A percentile compares a stretch with the other conserved stretches of the same genome.
These are phyloP conservation scores for Fremontodendron californicum DNA, from an alignment of 345 rosid genomes.

Conservation along the genomic window DNA sequence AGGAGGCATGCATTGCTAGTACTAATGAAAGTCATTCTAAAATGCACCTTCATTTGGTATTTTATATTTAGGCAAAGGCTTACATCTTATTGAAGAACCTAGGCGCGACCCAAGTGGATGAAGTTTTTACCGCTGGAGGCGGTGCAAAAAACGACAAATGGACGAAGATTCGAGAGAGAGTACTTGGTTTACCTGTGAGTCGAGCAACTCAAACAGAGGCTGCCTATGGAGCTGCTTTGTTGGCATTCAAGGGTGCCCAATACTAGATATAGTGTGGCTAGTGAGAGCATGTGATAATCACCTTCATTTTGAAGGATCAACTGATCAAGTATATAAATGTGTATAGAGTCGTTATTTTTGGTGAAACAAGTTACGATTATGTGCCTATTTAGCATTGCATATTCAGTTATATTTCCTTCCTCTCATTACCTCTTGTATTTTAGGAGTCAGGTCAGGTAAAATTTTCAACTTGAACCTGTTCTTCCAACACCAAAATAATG, in stretches of 20 bases:
- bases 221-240: conserved; percentile 84
- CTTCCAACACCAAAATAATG: background rate
- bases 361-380: background rate
- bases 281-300: background rate
- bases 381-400: background rate
- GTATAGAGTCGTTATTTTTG: background rate
- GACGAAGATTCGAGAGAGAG: conserved; percentile 68
- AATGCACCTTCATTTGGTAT: background rate
- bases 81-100: conserved; percentile 65
- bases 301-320: background rate
- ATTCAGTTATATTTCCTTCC: background rate
- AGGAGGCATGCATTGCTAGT: background rate
- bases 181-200: conserved; percentile 67
- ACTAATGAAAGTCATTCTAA: background rate
- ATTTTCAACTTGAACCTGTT: background rate
- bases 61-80: conserved; percentile 51
- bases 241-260: conserved; percentile 64
- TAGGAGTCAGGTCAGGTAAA: background rate
- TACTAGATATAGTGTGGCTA: background rate
- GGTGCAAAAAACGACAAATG: conserved; percentile 81
- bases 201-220: conserved; percentile 78
- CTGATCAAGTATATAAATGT: background rate
- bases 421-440: background rate
- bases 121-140: conserved; percentile 86
- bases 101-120: conserved; percentile 74